Percentiles rank a stretch among this genome's conserved stretches.
These are phyloP conservation scores for Aspergillus pseudoglaucus DNA, from an alignment of 2,329 filamentous ascomycete genomes.

Conservation along the genomic window DNA sequence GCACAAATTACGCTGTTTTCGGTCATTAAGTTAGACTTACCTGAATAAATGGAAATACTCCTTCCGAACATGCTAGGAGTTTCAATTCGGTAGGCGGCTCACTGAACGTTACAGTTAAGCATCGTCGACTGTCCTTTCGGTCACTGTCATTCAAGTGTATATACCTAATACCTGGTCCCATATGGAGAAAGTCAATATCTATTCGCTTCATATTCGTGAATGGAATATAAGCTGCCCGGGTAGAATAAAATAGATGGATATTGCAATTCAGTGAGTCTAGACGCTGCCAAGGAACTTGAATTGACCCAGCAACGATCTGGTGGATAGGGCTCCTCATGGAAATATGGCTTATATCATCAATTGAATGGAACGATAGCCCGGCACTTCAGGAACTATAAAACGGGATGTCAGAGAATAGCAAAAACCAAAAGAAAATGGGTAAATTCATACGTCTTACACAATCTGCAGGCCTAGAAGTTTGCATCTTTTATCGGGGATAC, in stretches of 20 bases:
- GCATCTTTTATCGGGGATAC: neutral
- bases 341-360: slow-evolving; percentile 9
- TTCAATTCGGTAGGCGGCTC: neutral
- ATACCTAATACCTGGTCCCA: neutral
- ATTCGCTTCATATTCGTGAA: slow-evolving; percentile 8
- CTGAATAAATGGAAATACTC: too few relatives aligned
- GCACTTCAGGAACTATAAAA: slow-evolving; percentile 7
- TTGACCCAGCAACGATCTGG: slow-evolving; percentile 9
- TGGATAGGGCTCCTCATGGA: slow-evolving; percentile 2
- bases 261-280: slow-evolving; percentile 1
- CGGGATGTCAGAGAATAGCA: neutral
- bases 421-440: neutral
- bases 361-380: slow-evolving; percentile 10
- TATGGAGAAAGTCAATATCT: slow-evolving; percentile 1
- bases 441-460: neutral
- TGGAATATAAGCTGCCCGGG: slow-evolving; percentile 8
- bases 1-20: too few relatives aligned
- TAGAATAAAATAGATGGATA: slow-evolving; percentile 8
- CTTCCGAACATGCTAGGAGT: neutral
- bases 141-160: neutral
- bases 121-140: neutral
- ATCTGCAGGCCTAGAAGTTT: neutral
- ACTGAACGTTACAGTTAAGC: neutral
- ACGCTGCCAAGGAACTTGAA: slow-evolving; percentile 5
- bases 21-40: too few relatives aligned